These are phyloP conservation scores for Lentinula detonsa DNA, from an alignment of 768 basidiomycete genomes.

Conservation along the genomic window DNA sequence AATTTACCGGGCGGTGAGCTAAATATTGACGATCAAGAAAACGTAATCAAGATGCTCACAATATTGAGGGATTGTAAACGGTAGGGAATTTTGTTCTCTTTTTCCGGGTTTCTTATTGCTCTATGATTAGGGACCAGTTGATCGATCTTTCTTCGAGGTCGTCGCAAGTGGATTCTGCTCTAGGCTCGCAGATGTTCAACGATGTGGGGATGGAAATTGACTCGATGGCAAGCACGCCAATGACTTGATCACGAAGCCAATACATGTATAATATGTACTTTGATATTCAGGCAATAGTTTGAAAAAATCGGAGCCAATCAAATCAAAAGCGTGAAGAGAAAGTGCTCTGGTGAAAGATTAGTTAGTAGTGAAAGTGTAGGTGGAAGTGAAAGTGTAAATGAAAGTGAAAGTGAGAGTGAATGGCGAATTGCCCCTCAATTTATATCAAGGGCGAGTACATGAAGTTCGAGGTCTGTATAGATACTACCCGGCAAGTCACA, in stretches of 20 bases:
- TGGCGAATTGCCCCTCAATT: too few species aligned
- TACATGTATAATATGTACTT: not conserved
- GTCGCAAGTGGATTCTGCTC: slow-evolving; percentile 29
- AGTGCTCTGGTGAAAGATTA: too few species aligned
- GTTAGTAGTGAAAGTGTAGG: too few species aligned
- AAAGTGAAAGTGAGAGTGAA: too few species aligned
- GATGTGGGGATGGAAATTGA: slow-evolving; percentile 60
- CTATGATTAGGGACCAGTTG: not conserved
- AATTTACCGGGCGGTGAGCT: slow-evolving; percentile 71
- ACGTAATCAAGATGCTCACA: slow-evolving; percentile 65
- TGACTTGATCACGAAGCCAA: slow-evolving; percentile 18
- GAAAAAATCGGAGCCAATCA: too few species aligned
- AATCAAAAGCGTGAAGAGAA: too few species aligned
- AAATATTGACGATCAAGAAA: slow-evolving; percentile 59
- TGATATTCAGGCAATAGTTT: too few species aligned
- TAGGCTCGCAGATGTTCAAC: slow-evolving; percentile 14
- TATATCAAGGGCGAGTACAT: too few species aligned
- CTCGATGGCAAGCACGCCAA: slow-evolving; percentile 70
- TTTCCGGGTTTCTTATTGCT: not conserved
- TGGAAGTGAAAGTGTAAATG: too few species aligned
- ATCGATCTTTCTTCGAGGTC: not conserved
- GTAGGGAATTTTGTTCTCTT: slow-evolving; percentile 23
- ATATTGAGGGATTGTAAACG: slow-evolving; percentile 55
- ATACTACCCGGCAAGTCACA: not conserved
- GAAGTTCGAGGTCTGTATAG: too few species aligned